Evolutionary conservation across 192 early-diverging fungal genomes (phyloP), one percentile per base, ranked within the genome.

Genomic region (Pilobolus umbonatus): DNA sequence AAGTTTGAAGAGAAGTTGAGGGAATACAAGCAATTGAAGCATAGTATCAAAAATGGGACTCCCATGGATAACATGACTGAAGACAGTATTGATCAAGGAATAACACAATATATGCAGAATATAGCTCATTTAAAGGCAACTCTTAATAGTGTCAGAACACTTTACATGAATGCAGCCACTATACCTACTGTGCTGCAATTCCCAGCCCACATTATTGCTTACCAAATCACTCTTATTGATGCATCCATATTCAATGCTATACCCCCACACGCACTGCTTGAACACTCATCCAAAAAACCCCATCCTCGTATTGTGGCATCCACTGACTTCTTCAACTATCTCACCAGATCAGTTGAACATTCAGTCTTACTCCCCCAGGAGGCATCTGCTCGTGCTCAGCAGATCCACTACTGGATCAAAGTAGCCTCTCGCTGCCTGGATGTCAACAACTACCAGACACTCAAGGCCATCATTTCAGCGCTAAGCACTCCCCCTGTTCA

Each of bases 251-350:
- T 89, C 52, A 49, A 77, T 45, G 68, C 83, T 44, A 85, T 91
- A 28, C 70, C 79, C 24, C 82, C 85, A 1, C 26, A 48, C 4
- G 78, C 85, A 35, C 57, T 91, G 11, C 45, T 89, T 10, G 60
- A 67, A 6, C 87, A 91, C 49, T 82, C 85, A 0, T 75, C 88
- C 0, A 78, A 83, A 31, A 67, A 74, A 22, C 85, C 85, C 8
- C 73, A 84, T 32, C 76, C 80, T 21, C 75, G 76, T 7, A 79
- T 91, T 25, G 82, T 82, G 38, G 81, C 81, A 0, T 80, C 77
- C 4, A 81, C 89, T 11, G 88, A 89, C 43, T 87, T 87, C 67
- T 91, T 91, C 78, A 91, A 91, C 55, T 89, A 88, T 63, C 45
- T 89, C 22, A 85, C 88, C 12, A 75, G 89, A 5, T 55, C 85